Evolutionary conservation across 768 basidiomycete genomes (phyloP).

Genomic region (Suillus subalutaceus): DNA sequence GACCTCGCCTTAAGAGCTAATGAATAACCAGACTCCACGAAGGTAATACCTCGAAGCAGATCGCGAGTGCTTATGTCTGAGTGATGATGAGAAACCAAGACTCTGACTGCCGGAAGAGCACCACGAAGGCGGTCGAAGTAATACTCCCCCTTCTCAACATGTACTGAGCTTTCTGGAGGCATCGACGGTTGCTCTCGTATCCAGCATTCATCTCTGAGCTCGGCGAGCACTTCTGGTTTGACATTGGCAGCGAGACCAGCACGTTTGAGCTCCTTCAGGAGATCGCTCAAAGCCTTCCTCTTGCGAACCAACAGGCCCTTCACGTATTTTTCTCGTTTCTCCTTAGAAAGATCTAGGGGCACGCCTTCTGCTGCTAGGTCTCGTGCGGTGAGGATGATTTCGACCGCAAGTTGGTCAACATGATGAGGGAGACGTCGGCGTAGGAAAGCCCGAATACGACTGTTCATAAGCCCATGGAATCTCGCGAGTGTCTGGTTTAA

Average conservation of each 20-base stretch:
- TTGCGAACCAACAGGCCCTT: constrained; percentile 83
- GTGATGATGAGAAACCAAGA: constrained; percentile 69
- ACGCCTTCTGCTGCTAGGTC: constrained; percentile 53
- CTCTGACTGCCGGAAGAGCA: constrained; percentile 67
- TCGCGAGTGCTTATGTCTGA: constrained; percentile 86
- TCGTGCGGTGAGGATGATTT: constrained; percentile 65
- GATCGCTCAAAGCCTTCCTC: constrained; percentile 87
- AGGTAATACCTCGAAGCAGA: constrained; percentile 73
- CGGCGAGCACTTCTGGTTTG: constrained; percentile 67
- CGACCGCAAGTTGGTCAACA: constrained; percentile 59
- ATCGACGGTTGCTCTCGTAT: constrained; percentile 63
- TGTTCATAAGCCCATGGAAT: constrained; percentile 49
- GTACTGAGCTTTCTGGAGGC: constrained; percentile 25
- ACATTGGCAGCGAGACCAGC: constrained; percentile 74
- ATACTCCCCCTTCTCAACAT: constrained; percentile 50
- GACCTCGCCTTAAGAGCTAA: constrained; percentile 64
- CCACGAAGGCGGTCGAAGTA: constrained; percentile 70
- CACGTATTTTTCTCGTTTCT: constrained; percentile 60
- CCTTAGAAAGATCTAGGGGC: constrained; percentile 44
- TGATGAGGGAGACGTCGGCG: constrained; percentile 39
- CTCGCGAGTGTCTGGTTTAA: constrained; percentile 52
- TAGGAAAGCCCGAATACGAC: constrained; percentile 47
- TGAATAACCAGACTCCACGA: constrained; percentile 78
- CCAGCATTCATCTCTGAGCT: constrained; percentile 59
- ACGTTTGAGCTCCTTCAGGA: constrained; percentile 85